Base-by-base conservation (phyloP, 2,329 filamentous ascomycete genomes). In the Pezicula neosporulosa region DNA sequence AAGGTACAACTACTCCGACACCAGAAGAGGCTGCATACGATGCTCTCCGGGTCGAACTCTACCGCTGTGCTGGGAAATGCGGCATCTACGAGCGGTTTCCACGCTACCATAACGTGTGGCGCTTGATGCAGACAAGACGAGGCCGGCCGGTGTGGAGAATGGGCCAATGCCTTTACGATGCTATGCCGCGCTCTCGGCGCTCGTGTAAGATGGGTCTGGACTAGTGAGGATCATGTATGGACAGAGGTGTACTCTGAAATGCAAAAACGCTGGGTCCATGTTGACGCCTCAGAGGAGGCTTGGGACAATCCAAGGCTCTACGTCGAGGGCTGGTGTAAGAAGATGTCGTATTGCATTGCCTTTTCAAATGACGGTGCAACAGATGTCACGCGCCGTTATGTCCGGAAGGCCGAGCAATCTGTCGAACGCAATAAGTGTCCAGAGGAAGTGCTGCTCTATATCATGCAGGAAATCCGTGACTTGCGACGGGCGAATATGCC, bases 91-190 rank as follows among this genome's bases (percentile, higher is more conserved):
- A 97, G 69, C 85, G 93, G 57, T 99, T 97, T 61, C 92, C 94
- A 37, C 83, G 94, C 54, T 97, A 96, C 69, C 93, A 90, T 53
- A 93, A 99, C 67, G 93, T 96, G 24, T 97, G 95, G 85, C 86
- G 91, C 47, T 73, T 97, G 54, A 75, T 99, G 41, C 88, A 97
- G 69, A 95, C 90, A 27, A 80, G 89, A 60, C 82, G 88, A 60
- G n/a, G n/a, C n/a, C n/a, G 94, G 94, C 35, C 86, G 94, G 60
- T 87, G 87, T 55, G 94, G 94, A 55, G 94, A 99, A 74, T 97
- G 94, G 91, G 91, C 90, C 59, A 97, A 97, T 72, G 97, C 92
- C 77, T 99, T 99, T 73, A 93, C 87, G 72, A 97, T 97, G 94
- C 80, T 99, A 48, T 97, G 93, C 76, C 84, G 93, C 54, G 94